phyloP scores from a whole-genome alignment of 768 basidiomycete genomes.

The Melanogaster broomeanus region DNA sequence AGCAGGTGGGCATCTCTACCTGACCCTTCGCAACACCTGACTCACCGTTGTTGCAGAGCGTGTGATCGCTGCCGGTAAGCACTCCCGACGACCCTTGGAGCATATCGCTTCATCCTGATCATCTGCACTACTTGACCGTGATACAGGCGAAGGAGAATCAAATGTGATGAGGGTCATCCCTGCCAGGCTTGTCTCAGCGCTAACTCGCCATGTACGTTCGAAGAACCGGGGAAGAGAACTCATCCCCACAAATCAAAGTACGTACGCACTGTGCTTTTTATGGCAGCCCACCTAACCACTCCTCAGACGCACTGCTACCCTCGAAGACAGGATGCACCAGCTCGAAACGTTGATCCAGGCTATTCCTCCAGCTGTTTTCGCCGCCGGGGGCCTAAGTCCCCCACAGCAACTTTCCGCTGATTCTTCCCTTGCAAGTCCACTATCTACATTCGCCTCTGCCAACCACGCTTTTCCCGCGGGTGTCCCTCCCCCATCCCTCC shows the following conservation, averaged over 20 bases:
- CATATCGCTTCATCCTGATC: neutral
- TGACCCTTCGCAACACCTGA: neutral
- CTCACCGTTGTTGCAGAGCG: slow-evolving; percentile 50
- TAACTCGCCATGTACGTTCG: slow-evolving; percentile 81
- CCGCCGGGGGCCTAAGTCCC: slow-evolving; percentile 50
- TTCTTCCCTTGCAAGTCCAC: slow-evolving; percentile 32
- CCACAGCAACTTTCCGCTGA: slow-evolving; percentile 36
- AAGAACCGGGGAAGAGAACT: slow-evolving; percentile 83
- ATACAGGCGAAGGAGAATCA: slow-evolving; percentile 77
- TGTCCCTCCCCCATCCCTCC: slow-evolving; percentile 77
- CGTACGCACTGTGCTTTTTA: slow-evolving; percentile 28
- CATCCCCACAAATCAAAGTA: slow-evolving; percentile 90
- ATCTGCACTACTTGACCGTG: neutral
- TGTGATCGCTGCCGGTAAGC: slow-evolving; percentile 90
- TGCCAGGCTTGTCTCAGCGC: slow-evolving; percentile 87
- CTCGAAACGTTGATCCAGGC: slow-evolving; percentile 83
- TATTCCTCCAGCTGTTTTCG: slow-evolving; percentile 79
- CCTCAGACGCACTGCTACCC: slow-evolving; percentile 71
- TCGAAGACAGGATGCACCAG: slow-evolving; percentile 89
- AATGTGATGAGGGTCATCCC: slow-evolving; percentile 87
- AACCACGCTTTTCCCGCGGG: slow-evolving; percentile 50
- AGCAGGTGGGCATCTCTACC: slow-evolving; percentile 58
- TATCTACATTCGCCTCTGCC: slow-evolving; percentile 41
- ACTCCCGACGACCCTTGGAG: slow-evolving; percentile 2
- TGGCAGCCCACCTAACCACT: slow-evolving; percentile 2